Evolutionary conservation across 2,329 filamentous ascomycete genomes (phyloP).

Genomic region (Parascedosporium putredinis): DNA sequence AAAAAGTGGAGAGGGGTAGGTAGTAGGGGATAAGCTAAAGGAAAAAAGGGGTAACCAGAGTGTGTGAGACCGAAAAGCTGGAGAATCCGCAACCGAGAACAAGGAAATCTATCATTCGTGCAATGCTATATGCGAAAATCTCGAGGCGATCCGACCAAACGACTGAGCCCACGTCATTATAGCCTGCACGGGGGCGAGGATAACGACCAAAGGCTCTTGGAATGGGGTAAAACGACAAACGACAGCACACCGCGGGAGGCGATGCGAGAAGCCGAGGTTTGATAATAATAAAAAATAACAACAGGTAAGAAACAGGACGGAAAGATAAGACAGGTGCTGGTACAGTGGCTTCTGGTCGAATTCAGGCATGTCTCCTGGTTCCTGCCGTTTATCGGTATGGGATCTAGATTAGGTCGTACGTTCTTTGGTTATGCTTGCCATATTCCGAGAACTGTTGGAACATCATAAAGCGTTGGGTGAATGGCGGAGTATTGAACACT

Average conservation of each 20-base stretch:
- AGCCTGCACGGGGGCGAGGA: not conserved
- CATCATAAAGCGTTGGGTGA: not conserved
- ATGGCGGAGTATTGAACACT: not conserved
- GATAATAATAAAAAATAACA: too few species aligned
- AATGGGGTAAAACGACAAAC: too few species aligned
- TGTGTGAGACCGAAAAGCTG: not conserved
- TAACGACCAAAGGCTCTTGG: not conserved
- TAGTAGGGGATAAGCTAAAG: too few species aligned
- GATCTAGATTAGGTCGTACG: constrained; percentile 1
- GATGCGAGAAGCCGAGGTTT: not conserved
- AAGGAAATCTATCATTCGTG: constrained; percentile 4
- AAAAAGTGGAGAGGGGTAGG: not conserved
- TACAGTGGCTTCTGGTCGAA: not conserved
- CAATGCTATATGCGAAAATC: constrained; percentile 1
- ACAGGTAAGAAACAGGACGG: not conserved
- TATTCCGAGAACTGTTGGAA: not conserved
- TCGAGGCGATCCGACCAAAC: not conserved
- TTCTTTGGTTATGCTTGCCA: not conserved
- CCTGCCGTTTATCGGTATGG: not conserved
- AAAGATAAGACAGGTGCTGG: not conserved
- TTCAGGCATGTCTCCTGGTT: not conserved
- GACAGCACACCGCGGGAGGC: not conserved
- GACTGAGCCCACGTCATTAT: not conserved
- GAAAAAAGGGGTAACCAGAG: not conserved
- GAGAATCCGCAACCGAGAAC: not conserved